phyloP scores from a whole-genome alignment of 352 stramenopile species.

The Pseudoperonospora humuli region DNA sequence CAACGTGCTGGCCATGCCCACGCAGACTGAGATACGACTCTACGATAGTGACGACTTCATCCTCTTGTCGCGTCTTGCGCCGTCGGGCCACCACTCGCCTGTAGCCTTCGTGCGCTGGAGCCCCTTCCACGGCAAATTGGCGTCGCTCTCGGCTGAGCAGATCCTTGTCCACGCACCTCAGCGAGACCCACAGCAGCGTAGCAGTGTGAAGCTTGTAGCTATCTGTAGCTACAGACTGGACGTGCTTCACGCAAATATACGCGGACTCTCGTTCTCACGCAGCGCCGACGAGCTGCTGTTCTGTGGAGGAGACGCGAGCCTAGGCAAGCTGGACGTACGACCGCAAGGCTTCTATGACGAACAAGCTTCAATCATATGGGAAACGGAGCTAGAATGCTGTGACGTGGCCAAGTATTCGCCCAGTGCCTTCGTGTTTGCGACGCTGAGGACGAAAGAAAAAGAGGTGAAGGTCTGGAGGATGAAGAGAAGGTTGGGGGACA shows the following conservation, averaged over 20 bases:
- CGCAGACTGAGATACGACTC: slow-evolving; percentile 56
- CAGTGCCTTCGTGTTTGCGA: slow-evolving; percentile 56
- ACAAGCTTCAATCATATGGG: slow-evolving; percentile 22
- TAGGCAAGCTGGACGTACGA: slow-evolving; percentile 50
- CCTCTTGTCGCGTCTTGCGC: slow-evolving; percentile 51
- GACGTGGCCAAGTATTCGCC: slow-evolving; percentile 75
- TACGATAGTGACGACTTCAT: slow-evolving; percentile 84
- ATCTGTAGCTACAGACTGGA: slow-evolving; percentile 42
- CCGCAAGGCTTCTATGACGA: slow-evolving; percentile 1
- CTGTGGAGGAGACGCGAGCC: slow-evolving; percentile 25
- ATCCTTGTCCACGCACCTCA: slow-evolving; percentile 64
- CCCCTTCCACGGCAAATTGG: slow-evolving; percentile 66
- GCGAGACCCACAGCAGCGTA: slow-evolving; percentile 18
- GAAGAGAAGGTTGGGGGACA: slow-evolving; percentile 8
- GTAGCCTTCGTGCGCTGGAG: slow-evolving; percentile 70
- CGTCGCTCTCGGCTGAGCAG: slow-evolving; percentile 52
- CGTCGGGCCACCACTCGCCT: slow-evolving; percentile 43
- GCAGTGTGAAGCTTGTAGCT: slow-evolving; percentile 35
- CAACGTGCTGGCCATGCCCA: slow-evolving; percentile 73
- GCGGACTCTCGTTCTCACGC: slow-evolving; percentile 55
- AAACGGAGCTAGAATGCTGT: slow-evolving; percentile 7
- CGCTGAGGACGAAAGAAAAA: slow-evolving; percentile 25
- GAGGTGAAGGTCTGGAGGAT: slow-evolving; percentile 59
- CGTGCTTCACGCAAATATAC: slow-evolving; percentile 15
- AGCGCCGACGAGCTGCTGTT: slow-evolving; percentile 53